Percentiles rank a stretch among this genome's conserved stretches.
phyloP scores from a whole-genome alignment of 257 asterid genomes.

The Linaria vulgaris region DNA sequence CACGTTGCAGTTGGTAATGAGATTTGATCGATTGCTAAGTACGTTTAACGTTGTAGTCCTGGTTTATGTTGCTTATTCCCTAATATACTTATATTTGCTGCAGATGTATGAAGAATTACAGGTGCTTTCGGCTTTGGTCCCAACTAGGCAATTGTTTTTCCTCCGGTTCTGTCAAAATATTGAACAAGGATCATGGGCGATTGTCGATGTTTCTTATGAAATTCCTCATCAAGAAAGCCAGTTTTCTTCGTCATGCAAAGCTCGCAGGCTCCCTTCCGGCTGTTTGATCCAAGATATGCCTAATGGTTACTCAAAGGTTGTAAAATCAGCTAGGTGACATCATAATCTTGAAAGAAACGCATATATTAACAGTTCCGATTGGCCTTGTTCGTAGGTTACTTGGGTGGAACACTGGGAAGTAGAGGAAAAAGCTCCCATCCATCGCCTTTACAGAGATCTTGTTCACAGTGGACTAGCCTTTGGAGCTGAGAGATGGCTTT shows the following conservation, averaged over 20 bases:
- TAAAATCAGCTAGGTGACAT: too few species aligned
- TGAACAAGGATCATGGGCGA: conserved; percentile 82
- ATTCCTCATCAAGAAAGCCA: conserved; percentile 65
- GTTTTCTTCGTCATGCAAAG: conserved; percentile 51
- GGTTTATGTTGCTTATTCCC: not conserved
- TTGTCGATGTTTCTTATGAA: conserved; percentile 84
- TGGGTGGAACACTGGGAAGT: conserved; percentile 96
- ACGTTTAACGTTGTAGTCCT: not conserved
- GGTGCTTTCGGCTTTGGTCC: conserved; percentile 78
- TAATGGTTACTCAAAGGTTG: conserved; percentile 94
- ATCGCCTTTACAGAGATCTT: conserved; percentile 72
- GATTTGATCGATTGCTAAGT: not conserved
- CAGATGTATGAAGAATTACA: conserved; percentile 93
- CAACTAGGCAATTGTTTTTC: conserved; percentile 65
- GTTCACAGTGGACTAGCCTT: conserved; percentile 74
- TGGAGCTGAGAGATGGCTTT: conserved; percentile 93
- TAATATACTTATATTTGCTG: not conserved
- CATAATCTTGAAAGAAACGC: conserved; percentile 38
- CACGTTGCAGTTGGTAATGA: conserved; percentile 16
- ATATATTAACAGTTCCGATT: not conserved
- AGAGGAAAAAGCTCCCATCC: conserved; percentile 65
- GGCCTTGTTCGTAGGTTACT: conserved; percentile 49
- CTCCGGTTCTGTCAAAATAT: conserved; percentile 81
- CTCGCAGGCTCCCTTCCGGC: conserved; percentile 83
- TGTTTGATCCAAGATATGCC: conserved; percentile 96